Conservation (phyloP, 306 rosid genomes). For the Quercus variabilis region DNA sequence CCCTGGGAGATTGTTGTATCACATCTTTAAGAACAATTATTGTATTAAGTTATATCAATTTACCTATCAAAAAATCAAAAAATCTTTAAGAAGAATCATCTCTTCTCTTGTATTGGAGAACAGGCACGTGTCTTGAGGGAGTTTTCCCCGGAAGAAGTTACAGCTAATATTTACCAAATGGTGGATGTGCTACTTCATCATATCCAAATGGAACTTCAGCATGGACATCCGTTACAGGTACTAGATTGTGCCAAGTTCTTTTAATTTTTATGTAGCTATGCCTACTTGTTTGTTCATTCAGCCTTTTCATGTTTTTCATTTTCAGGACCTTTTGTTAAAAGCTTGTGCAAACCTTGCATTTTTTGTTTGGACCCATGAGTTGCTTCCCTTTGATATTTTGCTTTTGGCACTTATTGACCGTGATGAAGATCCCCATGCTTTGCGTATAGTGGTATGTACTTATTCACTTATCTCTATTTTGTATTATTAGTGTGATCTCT, state of each 20-base stretch:
- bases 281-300: background rate
- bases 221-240: conserved; percentile 81
- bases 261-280: conserved; percentile 12
- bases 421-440: conserved; percentile 97
- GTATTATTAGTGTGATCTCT: conserved; percentile 4
- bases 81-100: background rate
- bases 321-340: conserved; percentile 78
- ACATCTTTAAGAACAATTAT: background rate
- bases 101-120: conserved; percentile 18
- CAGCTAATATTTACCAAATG: conserved; percentile 90
- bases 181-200: conserved; percentile 95
- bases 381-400: conserved; percentile 95
- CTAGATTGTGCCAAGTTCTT: conserved; percentile 11
- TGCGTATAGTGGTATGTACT: conserved; percentile 79
- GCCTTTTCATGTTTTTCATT: conserved; percentile 16
- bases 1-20: background rate
- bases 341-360: conserved; percentile 80
- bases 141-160: conserved; percentile 91
- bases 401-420: conserved; percentile 95
- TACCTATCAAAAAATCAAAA: too few species aligned
- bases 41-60: too few species aligned
- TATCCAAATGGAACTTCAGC: conserved; percentile 90
- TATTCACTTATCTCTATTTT: conserved; percentile 13
- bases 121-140: conserved; percentile 93
- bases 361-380: conserved; percentile 88